Evolutionary conservation across 805 yeast genomes (phyloP).

Genomic region (Candida sonorensis): DNA sequence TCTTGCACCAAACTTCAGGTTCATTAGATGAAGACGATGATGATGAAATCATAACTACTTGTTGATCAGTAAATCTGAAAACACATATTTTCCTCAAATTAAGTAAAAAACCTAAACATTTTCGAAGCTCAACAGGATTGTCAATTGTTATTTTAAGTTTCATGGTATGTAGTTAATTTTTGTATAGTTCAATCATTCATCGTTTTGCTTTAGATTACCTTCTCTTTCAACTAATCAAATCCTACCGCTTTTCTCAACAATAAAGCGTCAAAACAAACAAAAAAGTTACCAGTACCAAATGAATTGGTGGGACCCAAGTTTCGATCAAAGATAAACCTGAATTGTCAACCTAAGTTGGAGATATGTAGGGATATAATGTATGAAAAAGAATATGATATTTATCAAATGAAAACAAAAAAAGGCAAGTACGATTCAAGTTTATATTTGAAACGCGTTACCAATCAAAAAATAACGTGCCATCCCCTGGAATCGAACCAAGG

Average conservation of each 20-base stretch:
- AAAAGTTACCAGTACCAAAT: too few relatives aligned
- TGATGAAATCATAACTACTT: conserved; percentile 45
- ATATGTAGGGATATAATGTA: too few relatives aligned
- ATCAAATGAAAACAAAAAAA: too few relatives aligned
- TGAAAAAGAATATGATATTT: too few relatives aligned
- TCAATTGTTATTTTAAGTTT: conserved; percentile 21
- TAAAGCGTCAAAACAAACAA: too few relatives aligned
- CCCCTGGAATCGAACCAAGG: conserved; percentile 19
- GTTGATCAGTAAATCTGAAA: conserved; percentile 45
- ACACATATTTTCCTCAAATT: conserved; percentile 49
- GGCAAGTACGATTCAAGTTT: too few relatives aligned
- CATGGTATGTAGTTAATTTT: conserved; percentile 15
- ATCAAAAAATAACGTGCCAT: conserved; percentile 11
- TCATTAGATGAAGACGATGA: conserved; percentile 41
- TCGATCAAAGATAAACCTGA: too few relatives aligned
- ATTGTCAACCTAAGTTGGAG: too few relatives aligned
- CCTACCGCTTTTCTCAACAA: too few relatives aligned
- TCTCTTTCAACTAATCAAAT: too few relatives aligned
- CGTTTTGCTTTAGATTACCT: not conserved
- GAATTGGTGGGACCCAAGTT: too few relatives aligned
- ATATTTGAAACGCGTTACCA: too few relatives aligned
- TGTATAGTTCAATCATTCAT: not conserved
- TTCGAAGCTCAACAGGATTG: conserved; percentile 17
- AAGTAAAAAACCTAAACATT: conserved; percentile 21
- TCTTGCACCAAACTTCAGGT: conserved; percentile 65